phyloP scores from a whole-genome alignment of 2,329 filamentous ascomycete species.

The Fusarium coffeatum region DNA sequence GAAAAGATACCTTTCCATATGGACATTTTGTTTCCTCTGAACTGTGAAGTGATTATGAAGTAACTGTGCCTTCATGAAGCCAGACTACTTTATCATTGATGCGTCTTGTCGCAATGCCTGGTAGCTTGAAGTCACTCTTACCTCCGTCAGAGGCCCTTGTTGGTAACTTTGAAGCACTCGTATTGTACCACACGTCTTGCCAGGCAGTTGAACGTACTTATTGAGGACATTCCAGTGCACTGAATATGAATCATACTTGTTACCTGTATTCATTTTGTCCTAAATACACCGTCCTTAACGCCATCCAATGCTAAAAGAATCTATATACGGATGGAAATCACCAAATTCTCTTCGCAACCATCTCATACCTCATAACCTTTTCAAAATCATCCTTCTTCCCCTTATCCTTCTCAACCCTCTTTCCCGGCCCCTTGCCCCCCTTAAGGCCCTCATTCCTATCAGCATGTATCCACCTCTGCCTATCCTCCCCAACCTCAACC shows the following conservation, averaged over 20 bases:
- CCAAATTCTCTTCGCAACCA: conserved; percentile 98
- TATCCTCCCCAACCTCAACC: conserved; percentile 89
- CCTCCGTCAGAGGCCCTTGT: too few species aligned
- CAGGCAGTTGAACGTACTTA: too few species aligned
- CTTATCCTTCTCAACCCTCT: conserved; percentile 62
- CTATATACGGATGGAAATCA: conserved; percentile 52
- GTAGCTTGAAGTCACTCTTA: too few species aligned
- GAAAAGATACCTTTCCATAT: conserved; percentile 41
- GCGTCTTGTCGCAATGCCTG: neutral
- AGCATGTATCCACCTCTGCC: conserved; percentile 84
- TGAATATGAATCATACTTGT: too few species aligned
- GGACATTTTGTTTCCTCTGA: neutral
- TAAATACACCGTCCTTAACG: conserved; percentile 6
- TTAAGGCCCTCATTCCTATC: conserved; percentile 81
- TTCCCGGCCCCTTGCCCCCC: conserved; percentile 64
- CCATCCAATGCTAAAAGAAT: conserved; percentile 14
- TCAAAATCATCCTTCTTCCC: conserved; percentile 67
- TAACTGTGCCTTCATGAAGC: too few species aligned
- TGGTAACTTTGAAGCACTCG: too few species aligned
- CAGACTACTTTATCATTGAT: too few species aligned
- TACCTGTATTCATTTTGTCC: neutral
- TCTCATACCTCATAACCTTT: conserved; percentile 84
- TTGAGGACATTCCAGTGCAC: too few species aligned
- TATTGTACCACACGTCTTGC: too few species aligned
- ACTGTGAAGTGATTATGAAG: neutral